These are phyloP conservation scores for Termitomyces sp. DNA, from an alignment of 768 basidiomycete genomes.

Conservation along the genomic window DNA sequence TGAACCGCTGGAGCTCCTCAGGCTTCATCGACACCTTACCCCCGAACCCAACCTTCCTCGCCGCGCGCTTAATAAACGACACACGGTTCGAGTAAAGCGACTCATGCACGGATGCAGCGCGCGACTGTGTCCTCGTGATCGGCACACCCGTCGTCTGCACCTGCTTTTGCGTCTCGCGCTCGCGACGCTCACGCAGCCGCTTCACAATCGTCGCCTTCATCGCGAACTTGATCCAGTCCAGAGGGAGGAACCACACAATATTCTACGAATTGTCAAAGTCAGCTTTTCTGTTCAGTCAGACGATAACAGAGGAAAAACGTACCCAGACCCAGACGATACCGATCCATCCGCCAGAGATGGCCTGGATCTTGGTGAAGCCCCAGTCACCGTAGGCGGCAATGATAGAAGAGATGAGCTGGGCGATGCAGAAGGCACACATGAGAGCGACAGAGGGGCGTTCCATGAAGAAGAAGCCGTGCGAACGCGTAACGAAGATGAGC, in stretches of 20 bases:
- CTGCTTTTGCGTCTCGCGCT: slow-evolving; percentile 34
- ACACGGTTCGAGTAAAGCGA: slow-evolving; percentile 94
- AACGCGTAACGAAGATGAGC: slow-evolving; percentile 92
- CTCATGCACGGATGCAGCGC: slow-evolving; percentile 86
- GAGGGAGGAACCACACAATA: slow-evolving; percentile 92
- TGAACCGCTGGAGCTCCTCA: slow-evolving; percentile 82
- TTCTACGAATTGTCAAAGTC: slow-evolving; percentile 44
- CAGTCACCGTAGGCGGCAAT: slow-evolving; percentile 92
- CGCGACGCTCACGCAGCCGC: slow-evolving; percentile 65
- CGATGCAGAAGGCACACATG: slow-evolving; percentile 84
- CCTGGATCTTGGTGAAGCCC: slow-evolving; percentile 83
- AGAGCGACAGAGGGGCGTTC: slow-evolving; percentile 89
- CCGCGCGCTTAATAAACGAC: slow-evolving; percentile 85
- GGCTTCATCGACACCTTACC: slow-evolving; percentile 75
- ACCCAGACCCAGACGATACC: slow-evolving; percentile 98
- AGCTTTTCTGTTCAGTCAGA: background rate
- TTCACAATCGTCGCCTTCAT: slow-evolving; percentile 95
- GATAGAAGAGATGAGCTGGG: slow-evolving; percentile 92
- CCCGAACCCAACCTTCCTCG: slow-evolving; percentile 84
- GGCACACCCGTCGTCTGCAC: slow-evolving; percentile 49
- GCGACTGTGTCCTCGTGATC: slow-evolving; percentile 82
- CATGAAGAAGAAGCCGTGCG: slow-evolving; percentile 96
- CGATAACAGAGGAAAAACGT: slow-evolving; percentile 23
- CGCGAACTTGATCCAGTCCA: slow-evolving; percentile 93
- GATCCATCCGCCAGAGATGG: slow-evolving; percentile 90